Percentiles rank a stretch among this genome's conserved stretches.
Evolutionary conservation across 441 rosid genomes (phyloP).

Genomic region (Cnidoscolus chayamansa): DNA sequence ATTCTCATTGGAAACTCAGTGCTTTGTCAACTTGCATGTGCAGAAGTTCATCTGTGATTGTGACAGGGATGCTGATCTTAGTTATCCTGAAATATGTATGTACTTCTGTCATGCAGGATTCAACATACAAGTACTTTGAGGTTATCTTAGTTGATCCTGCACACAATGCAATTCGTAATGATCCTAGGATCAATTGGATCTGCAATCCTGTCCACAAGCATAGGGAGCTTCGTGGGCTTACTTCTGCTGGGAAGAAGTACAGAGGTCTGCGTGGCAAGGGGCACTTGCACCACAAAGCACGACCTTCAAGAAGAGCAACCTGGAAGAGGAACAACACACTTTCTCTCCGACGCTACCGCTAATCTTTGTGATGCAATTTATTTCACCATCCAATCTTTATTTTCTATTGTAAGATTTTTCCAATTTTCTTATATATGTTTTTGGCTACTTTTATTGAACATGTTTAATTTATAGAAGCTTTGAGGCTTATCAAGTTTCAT

Average conservation of each 20-base stretch:
- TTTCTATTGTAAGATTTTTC: slow-evolving; percentile 11
- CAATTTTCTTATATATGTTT: slow-evolving; percentile 7
- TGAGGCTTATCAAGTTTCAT: slow-evolving; percentile 6
- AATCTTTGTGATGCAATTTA: slow-evolving; percentile 18
- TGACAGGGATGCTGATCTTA: background rate
- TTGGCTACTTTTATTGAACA: background rate
- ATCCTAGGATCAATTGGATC: slow-evolving; percentile 84
- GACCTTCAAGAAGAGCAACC: slow-evolving; percentile 82
- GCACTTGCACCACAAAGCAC: slow-evolving; percentile 68
- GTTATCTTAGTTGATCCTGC: slow-evolving; percentile 76
- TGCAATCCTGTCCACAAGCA: slow-evolving; percentile 90
- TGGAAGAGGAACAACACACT: slow-evolving; percentile 81
- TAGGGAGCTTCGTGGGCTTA: slow-evolving; percentile 81
- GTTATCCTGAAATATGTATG: background rate
- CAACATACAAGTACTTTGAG: slow-evolving; percentile 81
- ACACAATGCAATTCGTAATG: slow-evolving; percentile 71
- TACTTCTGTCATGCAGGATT: slow-evolving; percentile 40
- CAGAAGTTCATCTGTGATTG: background rate
- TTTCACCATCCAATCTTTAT: background rate
- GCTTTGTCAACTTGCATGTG: background rate
- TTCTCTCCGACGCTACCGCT: slow-evolving; percentile 77
- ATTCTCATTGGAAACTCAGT: background rate
- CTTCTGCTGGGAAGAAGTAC: slow-evolving; percentile 84
- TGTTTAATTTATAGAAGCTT: background rate
- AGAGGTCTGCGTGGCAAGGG: slow-evolving; percentile 88